phyloP scores from a whole-genome alignment of 257 asterid species.

The Forsythia viridissima region DNA sequence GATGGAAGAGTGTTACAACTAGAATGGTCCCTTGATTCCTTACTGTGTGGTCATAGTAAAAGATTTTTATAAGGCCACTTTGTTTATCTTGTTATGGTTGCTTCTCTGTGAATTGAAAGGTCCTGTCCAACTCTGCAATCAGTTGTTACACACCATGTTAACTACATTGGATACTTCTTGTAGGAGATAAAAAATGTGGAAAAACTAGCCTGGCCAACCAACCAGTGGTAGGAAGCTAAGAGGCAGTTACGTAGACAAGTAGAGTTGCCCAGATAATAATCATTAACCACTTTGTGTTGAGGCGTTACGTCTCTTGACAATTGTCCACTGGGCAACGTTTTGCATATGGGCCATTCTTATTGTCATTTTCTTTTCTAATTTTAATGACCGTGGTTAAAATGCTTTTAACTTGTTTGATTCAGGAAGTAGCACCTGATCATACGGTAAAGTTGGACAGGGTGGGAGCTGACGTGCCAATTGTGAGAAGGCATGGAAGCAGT shows the following conservation, averaged over 20 bases:
- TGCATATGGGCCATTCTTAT: background rate
- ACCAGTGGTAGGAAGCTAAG: background rate
- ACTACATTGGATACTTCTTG: too few relatives aligned
- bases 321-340: background rate
- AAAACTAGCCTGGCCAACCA: background rate
- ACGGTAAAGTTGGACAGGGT: slow-evolving; percentile 96
- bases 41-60: background rate
- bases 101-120: background rate
- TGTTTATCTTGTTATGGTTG: background rate
- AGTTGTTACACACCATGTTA: too few relatives aligned
- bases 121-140: background rate
- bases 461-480: slow-evolving; percentile 94
- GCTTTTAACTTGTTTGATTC: slow-evolving; percentile 20
- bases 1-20: background rate
- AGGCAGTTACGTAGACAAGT: background rate
- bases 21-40: background rate
- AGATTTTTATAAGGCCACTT: background rate
- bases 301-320: background rate
- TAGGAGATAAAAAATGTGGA: too few relatives aligned
- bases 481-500: slow-evolving; percentile 99
- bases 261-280: background rate
- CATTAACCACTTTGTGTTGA: background rate
- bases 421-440: slow-evolving; percentile 99
- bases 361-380: background rate
- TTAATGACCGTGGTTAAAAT: background rate